Evolutionary conservation across 768 basidiomycete species (phyloP).

Genomic region (Sporobolomyces phaffii): DNA sequence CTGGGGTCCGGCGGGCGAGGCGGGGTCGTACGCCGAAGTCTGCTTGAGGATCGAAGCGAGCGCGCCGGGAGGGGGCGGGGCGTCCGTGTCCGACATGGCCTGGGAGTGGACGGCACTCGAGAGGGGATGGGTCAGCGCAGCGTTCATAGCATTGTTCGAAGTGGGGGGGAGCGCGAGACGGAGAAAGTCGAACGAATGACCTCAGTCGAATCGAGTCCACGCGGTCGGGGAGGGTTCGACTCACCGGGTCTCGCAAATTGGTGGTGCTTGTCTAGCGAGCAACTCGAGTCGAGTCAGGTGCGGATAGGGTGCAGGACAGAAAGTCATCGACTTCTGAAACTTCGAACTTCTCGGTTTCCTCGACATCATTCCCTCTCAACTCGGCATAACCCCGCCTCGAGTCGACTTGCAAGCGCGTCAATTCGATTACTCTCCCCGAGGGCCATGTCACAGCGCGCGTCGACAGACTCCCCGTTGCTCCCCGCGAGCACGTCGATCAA

Average conservation of each 20-base stretch:
- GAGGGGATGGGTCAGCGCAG: slow-evolving; percentile 6
- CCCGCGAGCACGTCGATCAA: neutral
- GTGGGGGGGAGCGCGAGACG: neutral
- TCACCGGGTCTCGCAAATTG: too few species aligned
- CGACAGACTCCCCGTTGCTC: neutral
- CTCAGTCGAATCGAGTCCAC: too few species aligned
- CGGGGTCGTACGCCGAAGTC: slow-evolving; percentile 24
- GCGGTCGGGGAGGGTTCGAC: too few species aligned
- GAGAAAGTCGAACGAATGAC: neutral
- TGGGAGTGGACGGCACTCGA: too few species aligned
- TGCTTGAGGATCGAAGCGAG: slow-evolving; percentile 30
- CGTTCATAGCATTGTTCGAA: too few species aligned
- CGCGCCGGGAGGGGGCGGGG: neutral
- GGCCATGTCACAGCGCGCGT: neutral
- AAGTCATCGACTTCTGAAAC: too few species aligned
- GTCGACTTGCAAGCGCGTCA: too few species aligned
- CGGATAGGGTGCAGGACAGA: too few species aligned
- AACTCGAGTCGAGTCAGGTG: too few species aligned
- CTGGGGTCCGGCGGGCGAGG: slow-evolving; percentile 15
- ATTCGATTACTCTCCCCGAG: too few species aligned
- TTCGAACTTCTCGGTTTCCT: too few species aligned
- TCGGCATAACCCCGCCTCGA: neutral
- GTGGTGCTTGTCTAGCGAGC: too few species aligned
- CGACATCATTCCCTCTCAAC: neutral
- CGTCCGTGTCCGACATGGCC: neutral